Percentiles rank a stretch among this genome's conserved stretches.
Evolutionary conservation across 306 rosid genomes (phyloP).

Genomic region (Inga laurina): DNA sequence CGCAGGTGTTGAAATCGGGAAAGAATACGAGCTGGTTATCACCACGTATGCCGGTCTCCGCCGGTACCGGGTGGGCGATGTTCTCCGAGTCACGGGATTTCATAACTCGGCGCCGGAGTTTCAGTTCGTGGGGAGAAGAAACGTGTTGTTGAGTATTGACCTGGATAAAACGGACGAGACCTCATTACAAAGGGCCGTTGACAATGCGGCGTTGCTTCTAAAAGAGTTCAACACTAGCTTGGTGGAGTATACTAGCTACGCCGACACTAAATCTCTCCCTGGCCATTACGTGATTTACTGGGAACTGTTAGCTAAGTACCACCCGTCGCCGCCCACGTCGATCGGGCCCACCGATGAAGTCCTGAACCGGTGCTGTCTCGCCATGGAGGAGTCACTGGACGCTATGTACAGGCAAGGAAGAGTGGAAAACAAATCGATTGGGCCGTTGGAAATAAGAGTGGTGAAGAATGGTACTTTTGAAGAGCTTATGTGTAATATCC

Average conservation of each 20-base stretch:
- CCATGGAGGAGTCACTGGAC: slow-evolving; percentile 73
- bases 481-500: slow-evolving; percentile 90
- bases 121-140: slow-evolving; percentile 69
- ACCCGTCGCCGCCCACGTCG: neutral
- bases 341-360: slow-evolving; percentile 41
- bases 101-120: slow-evolving; percentile 77
- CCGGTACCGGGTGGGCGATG: slow-evolving; percentile 85
- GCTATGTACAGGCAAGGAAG: slow-evolving; percentile 77
- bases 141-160: slow-evolving; percentile 75
- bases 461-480: slow-evolving; percentile 84
- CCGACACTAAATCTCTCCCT: slow-evolving; percentile 60
- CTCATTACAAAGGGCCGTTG: slow-evolving; percentile 63
- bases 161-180: slow-evolving; percentile 80
- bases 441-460: slow-evolving; percentile 76
- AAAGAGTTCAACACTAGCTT: slow-evolving; percentile 58
- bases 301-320: slow-evolving; percentile 65
- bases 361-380: slow-evolving; percentile 53
- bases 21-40: slow-evolving; percentile 65
- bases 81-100: slow-evolving; percentile 73
- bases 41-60: slow-evolving; percentile 66
- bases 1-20: slow-evolving; percentile 60
- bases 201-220: slow-evolving; percentile 48
- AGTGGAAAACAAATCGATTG: slow-evolving; percentile 68
- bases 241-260: slow-evolving; percentile 85
- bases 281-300: slow-evolving; percentile 92